Percentiles rank a stretch among this genome's conserved stretches.
These are phyloP conservation scores for Cercospora berteroae DNA, from an alignment of 2,329 filamentous ascomycete genomes.

Conservation along the genomic window DNA sequence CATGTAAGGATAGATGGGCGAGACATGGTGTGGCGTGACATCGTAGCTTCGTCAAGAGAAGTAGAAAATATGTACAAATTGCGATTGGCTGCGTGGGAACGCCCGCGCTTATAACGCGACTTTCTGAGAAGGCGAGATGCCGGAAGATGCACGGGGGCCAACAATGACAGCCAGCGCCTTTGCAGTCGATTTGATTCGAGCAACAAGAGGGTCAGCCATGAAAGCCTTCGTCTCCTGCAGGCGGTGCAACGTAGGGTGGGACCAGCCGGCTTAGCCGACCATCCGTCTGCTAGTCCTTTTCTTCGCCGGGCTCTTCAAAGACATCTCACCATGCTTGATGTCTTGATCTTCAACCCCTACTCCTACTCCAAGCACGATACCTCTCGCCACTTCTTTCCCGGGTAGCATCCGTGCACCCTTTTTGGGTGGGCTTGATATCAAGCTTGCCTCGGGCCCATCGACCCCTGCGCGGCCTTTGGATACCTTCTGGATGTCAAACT, in stretches of 20 bases:
- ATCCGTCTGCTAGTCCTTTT: conserved; percentile 23
- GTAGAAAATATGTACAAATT: background rate
- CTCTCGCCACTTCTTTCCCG: conserved; percentile 5
- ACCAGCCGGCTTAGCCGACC: background rate
- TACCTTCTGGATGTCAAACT: conserved; percentile 28
- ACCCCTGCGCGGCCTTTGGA: conserved; percentile 12
- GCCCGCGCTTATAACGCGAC: background rate
- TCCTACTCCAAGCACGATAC: conserved; percentile 13
- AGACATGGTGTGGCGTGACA: background rate
- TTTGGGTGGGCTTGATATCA: conserved; percentile 35
- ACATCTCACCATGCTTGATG: conserved; percentile 6
- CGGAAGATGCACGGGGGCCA: background rate
- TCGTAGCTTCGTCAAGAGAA: background rate
- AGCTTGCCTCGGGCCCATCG: conserved; percentile 13
- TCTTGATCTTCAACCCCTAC: conserved; percentile 15
- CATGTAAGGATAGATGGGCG: background rate
- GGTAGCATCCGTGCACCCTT: conserved; percentile 35
- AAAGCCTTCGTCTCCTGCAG: background rate
- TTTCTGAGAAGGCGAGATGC: background rate
- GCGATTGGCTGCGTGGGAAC: background rate
- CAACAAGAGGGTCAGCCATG: background rate
- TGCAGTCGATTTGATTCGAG: background rate
- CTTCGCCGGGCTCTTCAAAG: conserved; percentile 30
- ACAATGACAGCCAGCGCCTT: background rate
- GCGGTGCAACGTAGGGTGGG: background rate